These are phyloP conservation scores for Lenwebbia sp. DNA, from an alignment of 345 rosid species.

Conservation along the genomic window DNA sequence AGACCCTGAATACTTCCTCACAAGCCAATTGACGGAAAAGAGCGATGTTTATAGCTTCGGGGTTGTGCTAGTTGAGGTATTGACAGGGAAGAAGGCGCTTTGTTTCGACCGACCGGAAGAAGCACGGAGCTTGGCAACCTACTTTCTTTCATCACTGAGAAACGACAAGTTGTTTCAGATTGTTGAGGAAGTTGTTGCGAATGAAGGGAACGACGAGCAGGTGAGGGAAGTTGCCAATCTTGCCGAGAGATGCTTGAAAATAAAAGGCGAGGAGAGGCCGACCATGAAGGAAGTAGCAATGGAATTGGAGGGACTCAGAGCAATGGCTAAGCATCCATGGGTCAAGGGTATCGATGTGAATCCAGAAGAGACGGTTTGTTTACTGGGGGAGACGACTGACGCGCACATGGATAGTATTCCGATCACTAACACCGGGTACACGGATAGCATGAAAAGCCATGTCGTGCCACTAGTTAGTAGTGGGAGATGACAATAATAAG, in stretches of 20 bases:
- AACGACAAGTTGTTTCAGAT: conserved; percentile 7
- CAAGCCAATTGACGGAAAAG: conserved; percentile 12
- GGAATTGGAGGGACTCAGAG: neutral
- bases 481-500: neutral
- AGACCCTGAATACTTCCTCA: conserved; percentile 28
- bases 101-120: conserved; percentile 7
- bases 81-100: conserved; percentile 13
- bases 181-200: conserved; percentile 4
- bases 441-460: neutral
- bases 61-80: conserved; percentile 26
- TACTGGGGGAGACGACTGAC: neutral
- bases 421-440: neutral
- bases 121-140: conserved; percentile 5
- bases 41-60: conserved; percentile 40
- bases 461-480: neutral
- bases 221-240: conserved; percentile 5
- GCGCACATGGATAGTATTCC: neutral
- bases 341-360: neutral
- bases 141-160: conserved; percentile 14
- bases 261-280: conserved; percentile 18
- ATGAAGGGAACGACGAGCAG: neutral
- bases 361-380: neutral
- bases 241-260: conserved; percentile 6
- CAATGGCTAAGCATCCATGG: neutral
- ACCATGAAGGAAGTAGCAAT: conserved; percentile 14